phyloP scores from a whole-genome alignment of 2,329 filamentous ascomycete genomes.

The Knufia petricola region DNA sequence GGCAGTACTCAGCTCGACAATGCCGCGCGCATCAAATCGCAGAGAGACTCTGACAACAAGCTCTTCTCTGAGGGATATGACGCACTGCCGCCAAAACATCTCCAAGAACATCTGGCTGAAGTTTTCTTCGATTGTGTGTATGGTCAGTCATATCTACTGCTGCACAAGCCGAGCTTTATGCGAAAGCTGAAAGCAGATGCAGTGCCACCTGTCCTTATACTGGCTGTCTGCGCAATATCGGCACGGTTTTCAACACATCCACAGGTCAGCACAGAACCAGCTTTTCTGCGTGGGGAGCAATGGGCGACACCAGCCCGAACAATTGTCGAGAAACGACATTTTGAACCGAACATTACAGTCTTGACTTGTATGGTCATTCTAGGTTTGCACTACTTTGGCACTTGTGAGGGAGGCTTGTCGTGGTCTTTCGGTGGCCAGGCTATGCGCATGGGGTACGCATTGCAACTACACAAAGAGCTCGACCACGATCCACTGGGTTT shows the following conservation, averaged over 20 bases:
- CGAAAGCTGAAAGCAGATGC: conserved; percentile 64
- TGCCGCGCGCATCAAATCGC: conserved; percentile 45
- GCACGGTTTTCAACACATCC: conserved; percentile 89
- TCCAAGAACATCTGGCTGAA: conserved; percentile 87
- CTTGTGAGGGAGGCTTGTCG: conserved; percentile 87
- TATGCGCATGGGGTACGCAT: conserved; percentile 90
- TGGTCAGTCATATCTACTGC: conserved; percentile 84
- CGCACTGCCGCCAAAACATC: conserved; percentile 69
- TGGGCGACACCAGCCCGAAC: conserved; percentile 84
- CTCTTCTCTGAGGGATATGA: conserved; percentile 74
- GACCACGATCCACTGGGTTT: conserved; percentile 66
- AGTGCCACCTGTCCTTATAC: conserved; percentile 76
- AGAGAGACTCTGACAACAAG: conserved; percentile 61
- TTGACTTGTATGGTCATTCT: conserved; percentile 81
- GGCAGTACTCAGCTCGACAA: conserved; percentile 28
- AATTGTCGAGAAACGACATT: conserved; percentile 78
- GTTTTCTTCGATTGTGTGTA: conserved; percentile 95
- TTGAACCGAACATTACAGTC: conserved; percentile 93
- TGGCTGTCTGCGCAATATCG: conserved; percentile 94
- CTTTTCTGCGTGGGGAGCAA: conserved; percentile 78
- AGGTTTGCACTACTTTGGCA: conserved; percentile 90
- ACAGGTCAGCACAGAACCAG: conserved; percentile 62
- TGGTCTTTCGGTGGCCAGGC: conserved; percentile 95
- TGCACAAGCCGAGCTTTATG: conserved; percentile 98
- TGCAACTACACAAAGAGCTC: conserved; percentile 86